phyloP scores from a whole-genome alignment of 768 basidiomycete species.

The Lactifluus hygrophoroides region DNA sequence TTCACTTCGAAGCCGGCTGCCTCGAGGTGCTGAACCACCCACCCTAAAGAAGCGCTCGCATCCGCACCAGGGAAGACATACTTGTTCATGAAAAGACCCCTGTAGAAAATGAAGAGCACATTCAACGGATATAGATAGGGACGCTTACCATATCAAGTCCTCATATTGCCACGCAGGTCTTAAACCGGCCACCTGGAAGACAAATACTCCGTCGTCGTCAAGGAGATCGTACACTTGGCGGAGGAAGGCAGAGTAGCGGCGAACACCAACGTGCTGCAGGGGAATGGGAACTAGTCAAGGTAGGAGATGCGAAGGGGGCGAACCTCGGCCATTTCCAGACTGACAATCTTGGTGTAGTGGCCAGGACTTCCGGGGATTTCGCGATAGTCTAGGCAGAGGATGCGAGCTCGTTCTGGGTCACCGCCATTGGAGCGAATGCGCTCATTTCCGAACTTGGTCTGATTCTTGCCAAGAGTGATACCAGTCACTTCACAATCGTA shows the following conservation, averaged over 20 bases:
- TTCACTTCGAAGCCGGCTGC: slow-evolving; percentile 93
- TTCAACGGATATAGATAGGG: not conserved
- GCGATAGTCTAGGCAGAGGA: slow-evolving; percentile 89
- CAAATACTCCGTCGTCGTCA: slow-evolving; percentile 89
- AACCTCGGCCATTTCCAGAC: slow-evolving; percentile 97
- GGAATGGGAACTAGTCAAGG: not conserved
- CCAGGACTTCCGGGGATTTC: slow-evolving; percentile 73
- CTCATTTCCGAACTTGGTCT: slow-evolving; percentile 86
- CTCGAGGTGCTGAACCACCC: slow-evolving; percentile 87
- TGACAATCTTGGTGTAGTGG: slow-evolving; percentile 89
- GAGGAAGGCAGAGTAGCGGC: slow-evolving; percentile 84
- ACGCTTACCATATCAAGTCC: slow-evolving; percentile 80
- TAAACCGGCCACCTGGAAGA: slow-evolving; percentile 96
- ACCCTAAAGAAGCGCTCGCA: slow-evolving; percentile 89
- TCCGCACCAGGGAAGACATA: slow-evolving; percentile 99
- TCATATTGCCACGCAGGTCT: slow-evolving; percentile 97
- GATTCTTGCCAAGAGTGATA: slow-evolving; percentile 85
- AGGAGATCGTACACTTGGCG: slow-evolving; percentile 87
- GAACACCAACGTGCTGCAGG: slow-evolving; percentile 85
- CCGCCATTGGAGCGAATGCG: slow-evolving; percentile 65
- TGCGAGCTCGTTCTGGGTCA: slow-evolving; percentile 65
- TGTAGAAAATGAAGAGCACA: slow-evolving; percentile 22
- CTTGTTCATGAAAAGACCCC: slow-evolving; percentile 97
- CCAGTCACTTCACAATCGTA: slow-evolving; percentile 95
- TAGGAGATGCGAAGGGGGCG: slow-evolving; percentile 11